Evolutionary conservation across 441 rosid genomes (phyloP).

Genomic region (Gossypium trilobum): DNA sequence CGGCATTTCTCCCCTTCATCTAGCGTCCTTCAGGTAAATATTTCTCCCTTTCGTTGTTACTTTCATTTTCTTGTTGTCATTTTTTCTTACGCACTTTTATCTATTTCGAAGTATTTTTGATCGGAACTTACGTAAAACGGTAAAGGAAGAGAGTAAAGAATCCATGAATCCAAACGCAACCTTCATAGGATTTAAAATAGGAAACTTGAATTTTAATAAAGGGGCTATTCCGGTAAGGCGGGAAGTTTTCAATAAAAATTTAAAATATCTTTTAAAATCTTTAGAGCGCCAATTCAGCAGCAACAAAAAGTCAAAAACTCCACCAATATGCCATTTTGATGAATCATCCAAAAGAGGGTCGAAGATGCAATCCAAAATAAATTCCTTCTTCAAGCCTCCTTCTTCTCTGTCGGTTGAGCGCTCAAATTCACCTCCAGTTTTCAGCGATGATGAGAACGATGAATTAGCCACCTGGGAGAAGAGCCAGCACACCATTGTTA

Average conservation of each 20-base stretch:
- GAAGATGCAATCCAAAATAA: slow-evolving; percentile 74
- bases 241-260: not conserved
- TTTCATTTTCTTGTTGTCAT: too few species aligned
- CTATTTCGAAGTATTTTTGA: too few species aligned
- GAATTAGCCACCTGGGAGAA: slow-evolving; percentile 36
- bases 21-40: too few species aligned
- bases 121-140: too few species aligned
- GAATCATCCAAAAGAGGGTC: not conserved
- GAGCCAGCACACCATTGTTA: slow-evolving; percentile 26
- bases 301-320: not conserved
- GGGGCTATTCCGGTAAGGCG: not conserved
- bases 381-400: slow-evolving; percentile 30
- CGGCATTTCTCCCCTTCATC: too few species aligned
- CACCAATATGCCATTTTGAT: not conserved
- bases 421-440: slow-evolving; percentile 13
- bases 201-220: not conserved
- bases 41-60: too few species aligned
- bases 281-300: not conserved
- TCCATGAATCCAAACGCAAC: too few species aligned
- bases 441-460: slow-evolving; percentile 27
- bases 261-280: not conserved
- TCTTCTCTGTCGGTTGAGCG: slow-evolving; percentile 12
- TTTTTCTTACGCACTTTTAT: too few species aligned
- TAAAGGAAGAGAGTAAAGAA: too few species aligned
- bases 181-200: too few species aligned